Conservation (phyloP, 768 basidiomycete species). For the Mycena vulgaris region DNA sequence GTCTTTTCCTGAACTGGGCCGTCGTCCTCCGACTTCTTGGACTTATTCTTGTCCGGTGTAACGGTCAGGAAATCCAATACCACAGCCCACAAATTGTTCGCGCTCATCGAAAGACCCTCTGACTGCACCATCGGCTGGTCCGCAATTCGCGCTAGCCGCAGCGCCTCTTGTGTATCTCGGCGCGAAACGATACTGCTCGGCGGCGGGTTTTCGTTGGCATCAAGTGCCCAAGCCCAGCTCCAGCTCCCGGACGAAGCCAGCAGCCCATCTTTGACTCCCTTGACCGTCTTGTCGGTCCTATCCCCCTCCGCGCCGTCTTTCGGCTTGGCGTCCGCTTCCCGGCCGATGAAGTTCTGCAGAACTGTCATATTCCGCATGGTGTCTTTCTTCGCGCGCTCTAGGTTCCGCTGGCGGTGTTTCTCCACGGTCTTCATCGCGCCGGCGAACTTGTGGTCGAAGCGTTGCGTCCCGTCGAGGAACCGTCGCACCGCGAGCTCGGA, state of each 20-base stretch:
- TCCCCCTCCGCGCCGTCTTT: slow-evolving; percentile 10
- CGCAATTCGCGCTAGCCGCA: slow-evolving; percentile 79
- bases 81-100: slow-evolving; percentile 81
- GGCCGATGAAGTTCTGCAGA: slow-evolving; percentile 57
- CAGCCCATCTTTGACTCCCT: slow-evolving; percentile 54
- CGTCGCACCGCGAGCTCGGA: slow-evolving; percentile 83
- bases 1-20: slow-evolving; percentile 1
- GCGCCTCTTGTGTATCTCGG: slow-evolving; percentile 87
- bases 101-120: slow-evolving; percentile 70
- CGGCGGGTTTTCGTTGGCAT: slow-evolving; percentile 86
- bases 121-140: slow-evolving; percentile 73
- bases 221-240: slow-evolving; percentile 91
- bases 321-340: slow-evolving; percentile 45
- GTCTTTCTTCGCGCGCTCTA: slow-evolving; percentile 77
- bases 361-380: slow-evolving; percentile 67
- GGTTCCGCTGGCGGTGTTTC: slow-evolving; percentile 74
- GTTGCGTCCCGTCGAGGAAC: slow-evolving; percentile 74
- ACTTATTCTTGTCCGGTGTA: slow-evolving; percentile 59
- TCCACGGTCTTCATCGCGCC: slow-evolving; percentile 71
- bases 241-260: slow-evolving; percentile 68
- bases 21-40: slow-evolving; percentile 19
- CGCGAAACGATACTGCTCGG: slow-evolving; percentile 94
- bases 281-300: slow-evolving; percentile 37
- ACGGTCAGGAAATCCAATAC: slow-evolving; percentile 75
- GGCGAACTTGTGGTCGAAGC: slow-evolving; percentile 80